A percentile compares a stretch with the other conserved stretches of the same genome.
phyloP scores from a whole-genome alignment of 2,329 filamentous ascomycete genomes.

The Aureobasidium sp. region DNA sequence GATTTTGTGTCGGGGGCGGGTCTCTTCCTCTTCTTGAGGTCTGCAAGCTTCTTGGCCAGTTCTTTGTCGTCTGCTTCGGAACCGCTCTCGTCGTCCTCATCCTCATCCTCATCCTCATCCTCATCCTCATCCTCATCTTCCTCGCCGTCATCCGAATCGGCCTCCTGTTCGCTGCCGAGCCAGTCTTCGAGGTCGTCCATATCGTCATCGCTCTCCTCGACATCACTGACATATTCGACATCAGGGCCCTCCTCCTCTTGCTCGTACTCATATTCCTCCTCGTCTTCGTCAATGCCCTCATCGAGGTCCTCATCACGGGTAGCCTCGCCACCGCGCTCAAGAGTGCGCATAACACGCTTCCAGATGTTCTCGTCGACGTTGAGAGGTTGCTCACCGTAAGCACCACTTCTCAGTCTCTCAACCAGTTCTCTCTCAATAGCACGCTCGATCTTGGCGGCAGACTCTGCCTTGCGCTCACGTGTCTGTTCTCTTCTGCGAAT shows the following conservation, averaged over 20 bases:
- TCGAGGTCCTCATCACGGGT: conserved; percentile 80
- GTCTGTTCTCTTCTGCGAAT: conserved; percentile 50
- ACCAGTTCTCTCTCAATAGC: conserved; percentile 94
- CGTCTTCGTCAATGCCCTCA: conserved; percentile 72
- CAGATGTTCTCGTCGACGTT: conserved; percentile 94
- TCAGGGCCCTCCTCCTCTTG: conserved; percentile 61
- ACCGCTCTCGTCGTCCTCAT: conserved; percentile 41
- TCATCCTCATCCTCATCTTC: conserved; percentile 45
- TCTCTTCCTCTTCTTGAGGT: conserved; percentile 53
- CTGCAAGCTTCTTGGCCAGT: conserved; percentile 49
- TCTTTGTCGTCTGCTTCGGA: conserved; percentile 40
- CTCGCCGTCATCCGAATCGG: conserved; percentile 47
- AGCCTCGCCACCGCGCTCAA: conserved; percentile 82
- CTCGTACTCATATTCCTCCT: conserved; percentile 56
- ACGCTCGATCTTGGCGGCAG: conserved; percentile 82
- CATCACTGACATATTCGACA: conserved; percentile 88
- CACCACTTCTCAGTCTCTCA: conserved; percentile 81
- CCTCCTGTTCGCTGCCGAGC: conserved; percentile 58
- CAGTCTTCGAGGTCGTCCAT: conserved; percentile 94
- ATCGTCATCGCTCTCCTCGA: conserved; percentile 61
- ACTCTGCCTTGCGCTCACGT: conserved; percentile 43
- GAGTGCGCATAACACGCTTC: conserved; percentile 89
- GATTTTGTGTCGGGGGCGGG: conserved; percentile 34
- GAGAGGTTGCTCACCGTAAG: conserved; percentile 87
- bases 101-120: conserved; percentile 44